Base-by-base conservation (phyloP, 2,329 filamentous ascomycete genomes). In the Colletotrichum kahawae region DNA sequence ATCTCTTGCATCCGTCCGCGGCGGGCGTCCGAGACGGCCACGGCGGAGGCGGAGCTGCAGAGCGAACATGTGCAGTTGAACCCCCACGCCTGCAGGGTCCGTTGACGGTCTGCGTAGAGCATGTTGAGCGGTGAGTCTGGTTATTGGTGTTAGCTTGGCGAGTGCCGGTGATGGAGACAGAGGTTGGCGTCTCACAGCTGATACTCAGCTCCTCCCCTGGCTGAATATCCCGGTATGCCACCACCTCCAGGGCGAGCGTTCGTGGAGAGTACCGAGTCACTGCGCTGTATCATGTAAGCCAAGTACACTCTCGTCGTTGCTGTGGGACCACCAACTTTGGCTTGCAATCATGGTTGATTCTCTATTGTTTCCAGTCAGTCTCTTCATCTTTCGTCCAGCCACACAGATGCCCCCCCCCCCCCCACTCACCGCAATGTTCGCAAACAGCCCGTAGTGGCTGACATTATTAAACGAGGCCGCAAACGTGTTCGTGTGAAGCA, bases 291-390 rank as follows among this genome's bases (percentile, higher is more conserved):
- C 18, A 21, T 27, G 27, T 60, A 60, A 33, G 29, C 31, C 24
- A 3, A 24, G 3, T 24, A 0, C 12, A 59, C 24, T 21, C 21
- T 21, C 21, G 3, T 21, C 21, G 2, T 10, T 29, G 21, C 29
- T 8, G 18, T 1, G 12, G 13, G 18, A 60, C 29, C 31, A 60
- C n/a, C 57, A 12, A 84, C 83, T 84, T 85, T 43, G 83, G 82
- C 67, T 78, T 79, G 62, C 83, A 85, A 1, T 79, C 83, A 48
- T 85, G 83, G 70, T 85, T 85, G 48, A 85, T 65, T 34, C 82
- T 81, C 83, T 84, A 27, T 24, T 6, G 16, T 6, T 10, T 51
- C 9, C 38, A 36, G 27, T 27, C 4, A 57, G 16, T 18, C 9
- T 16, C 27, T 16, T 16, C 13, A 6, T 7, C 27, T 12, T 5